A percentile compares a stretch with the other conserved stretches of the same genome.
Conservation (phyloP, 176 grass and related monocot species). For the Chrysopogon serrulatus region DNA sequence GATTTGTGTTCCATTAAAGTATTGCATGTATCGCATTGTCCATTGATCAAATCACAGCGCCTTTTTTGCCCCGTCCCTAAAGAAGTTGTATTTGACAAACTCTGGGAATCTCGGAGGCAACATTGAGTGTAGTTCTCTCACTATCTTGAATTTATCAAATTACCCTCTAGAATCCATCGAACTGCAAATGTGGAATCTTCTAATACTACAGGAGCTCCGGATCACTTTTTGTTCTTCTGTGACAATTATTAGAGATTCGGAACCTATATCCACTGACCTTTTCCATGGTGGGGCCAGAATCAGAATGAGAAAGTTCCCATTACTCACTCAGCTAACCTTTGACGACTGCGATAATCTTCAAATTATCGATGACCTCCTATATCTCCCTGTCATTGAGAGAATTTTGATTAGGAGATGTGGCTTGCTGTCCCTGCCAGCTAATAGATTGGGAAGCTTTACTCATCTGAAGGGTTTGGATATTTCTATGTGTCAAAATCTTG, state of each 20-base stretch:
- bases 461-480: neutral
- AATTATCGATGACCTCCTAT: neutral
- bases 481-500: neutral
- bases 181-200: neutral
- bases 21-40: neutral
- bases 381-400: neutral
- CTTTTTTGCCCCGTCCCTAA: neutral
- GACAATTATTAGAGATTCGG: neutral
- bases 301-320: neutral
- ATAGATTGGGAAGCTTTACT: neutral
- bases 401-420: neutral
- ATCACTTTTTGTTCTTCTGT: neutral
- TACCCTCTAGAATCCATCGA: neutral
- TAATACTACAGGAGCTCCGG: neutral
- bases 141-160: neutral
- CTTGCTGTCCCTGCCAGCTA: neutral
- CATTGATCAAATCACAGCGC: neutral
- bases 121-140: neutral
- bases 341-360: accelerated
- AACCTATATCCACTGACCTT: neutral
- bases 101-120: neutral
- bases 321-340: neutral
- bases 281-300: neutral
- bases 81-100: neutral
- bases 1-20: neutral